Evolutionary conservation across 768 basidiomycete genomes (phyloP), one percentile per base, ranked within the genome.

Genomic region (Macrolepiota dolichaula): DNA sequence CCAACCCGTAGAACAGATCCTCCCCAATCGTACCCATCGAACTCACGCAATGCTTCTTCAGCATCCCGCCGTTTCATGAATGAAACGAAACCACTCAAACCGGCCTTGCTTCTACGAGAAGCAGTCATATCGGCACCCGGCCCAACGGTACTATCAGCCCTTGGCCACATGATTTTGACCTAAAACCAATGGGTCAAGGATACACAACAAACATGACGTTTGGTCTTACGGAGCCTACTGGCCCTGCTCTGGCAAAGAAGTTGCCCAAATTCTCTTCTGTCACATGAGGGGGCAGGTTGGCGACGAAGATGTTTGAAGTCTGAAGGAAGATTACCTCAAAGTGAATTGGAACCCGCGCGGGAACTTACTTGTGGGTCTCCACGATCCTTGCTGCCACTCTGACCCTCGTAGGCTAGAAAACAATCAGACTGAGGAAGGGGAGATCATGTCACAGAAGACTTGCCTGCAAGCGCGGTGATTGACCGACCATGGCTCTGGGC

Each of bases 121-220:
- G 83, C 73, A 24, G 88, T 89, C 82, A 93, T 90, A 49, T 92
- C 88, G 24, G 85, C 83, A 1, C 88, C 92, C 51, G 89, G 87
- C 32, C 89, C 88, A 5, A 74, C 64, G 1, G 82, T 79, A 17
- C 76, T 81, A 69, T 96, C 94, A 11, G 86, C 84, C 42, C 96
- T 87, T n/a, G 96, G 96, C 95, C 95, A 98, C 96, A 98, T 98
- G 65, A 98, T 87, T 79, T 96, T 94, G 47, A 95, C 92, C 92
- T 94, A 58, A 2, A 62, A 25, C 12, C 37, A 10, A 58, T 15
- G 22, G 42, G 19, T 10, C 3, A 27, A 61, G 4, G 5, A 6
- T 2, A 38, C 40, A 61, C 12, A 22, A 55, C 19, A 12, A 55
- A 32, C 6, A 35, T 57, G n/a, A 40, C n/a, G 37, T 44, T 44